Evolutionary conservation across 129 eudicot genomes (phyloP).

Genomic region (Logfia minima): DNA sequence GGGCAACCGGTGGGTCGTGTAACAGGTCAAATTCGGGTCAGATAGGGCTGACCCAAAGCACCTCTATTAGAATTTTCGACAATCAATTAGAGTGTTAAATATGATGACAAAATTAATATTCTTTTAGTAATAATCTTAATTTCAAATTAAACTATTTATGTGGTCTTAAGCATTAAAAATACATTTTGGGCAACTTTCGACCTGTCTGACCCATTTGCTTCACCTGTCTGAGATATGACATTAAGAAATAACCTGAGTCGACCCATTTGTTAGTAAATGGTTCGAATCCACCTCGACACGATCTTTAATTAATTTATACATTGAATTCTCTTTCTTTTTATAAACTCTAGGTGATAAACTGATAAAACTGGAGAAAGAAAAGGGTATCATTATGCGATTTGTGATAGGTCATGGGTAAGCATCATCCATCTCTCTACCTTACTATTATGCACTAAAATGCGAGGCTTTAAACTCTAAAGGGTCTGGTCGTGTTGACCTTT

Average conservation of each 20-base stretch:
- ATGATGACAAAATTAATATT: not conserved
- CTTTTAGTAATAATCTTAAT: not conserved
- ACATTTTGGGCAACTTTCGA: not conserved
- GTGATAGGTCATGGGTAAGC: slow-evolving; percentile 97
- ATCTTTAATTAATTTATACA: not conserved
- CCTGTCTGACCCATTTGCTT: not conserved
- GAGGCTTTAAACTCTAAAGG: not conserved
- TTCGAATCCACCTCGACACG: not conserved
- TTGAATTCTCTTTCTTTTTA: slow-evolving; percentile 7
- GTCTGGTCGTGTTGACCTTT: slow-evolving; percentile 16
- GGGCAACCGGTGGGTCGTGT: not conserved
- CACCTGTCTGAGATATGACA: not conserved
- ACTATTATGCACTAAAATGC: not conserved
- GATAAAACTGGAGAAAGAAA: slow-evolving; percentile 90
- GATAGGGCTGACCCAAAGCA: not conserved
- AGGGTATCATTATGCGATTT: slow-evolving; percentile 87
- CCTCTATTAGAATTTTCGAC: not conserved
- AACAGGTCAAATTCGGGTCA: not conserved
- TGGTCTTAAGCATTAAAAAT: not conserved
- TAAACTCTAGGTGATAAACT: slow-evolving; percentile 64
- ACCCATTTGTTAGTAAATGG: not conserved
- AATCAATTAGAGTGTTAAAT: not conserved
- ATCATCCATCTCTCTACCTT: not conserved
- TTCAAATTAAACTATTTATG: not conserved
- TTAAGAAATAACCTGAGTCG: not conserved